phyloP scores from a whole-genome alignment of 2,329 filamentous ascomycete genomes.

The Trichoderma sp. region DNA sequence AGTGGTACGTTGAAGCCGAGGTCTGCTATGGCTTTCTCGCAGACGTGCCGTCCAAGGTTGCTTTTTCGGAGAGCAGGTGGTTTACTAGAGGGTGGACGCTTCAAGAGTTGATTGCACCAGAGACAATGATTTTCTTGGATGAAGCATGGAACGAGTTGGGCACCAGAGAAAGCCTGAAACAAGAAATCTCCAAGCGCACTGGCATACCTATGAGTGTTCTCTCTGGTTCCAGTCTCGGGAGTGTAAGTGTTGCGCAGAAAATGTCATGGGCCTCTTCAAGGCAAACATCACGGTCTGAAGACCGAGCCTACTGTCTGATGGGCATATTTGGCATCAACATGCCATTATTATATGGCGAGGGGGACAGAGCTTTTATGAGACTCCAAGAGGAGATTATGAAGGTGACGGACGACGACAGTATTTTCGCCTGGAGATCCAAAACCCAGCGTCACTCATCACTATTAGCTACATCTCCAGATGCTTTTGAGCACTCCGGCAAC shows the following conservation, averaged over 20 bases:
- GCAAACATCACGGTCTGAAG: constrained; percentile 1
- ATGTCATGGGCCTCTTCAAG: background rate
- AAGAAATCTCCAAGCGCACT: background rate
- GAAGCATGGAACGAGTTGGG: background rate
- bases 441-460: background rate
- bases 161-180: background rate
- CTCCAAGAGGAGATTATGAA: constrained; percentile 7
- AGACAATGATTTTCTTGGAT: background rate
- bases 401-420: constrained; percentile 5
- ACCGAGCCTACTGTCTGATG: constrained; percentile 10
- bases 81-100: constrained; percentile 4
- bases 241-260: background rate
- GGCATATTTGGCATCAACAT: constrained; percentile 14
- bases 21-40: background rate
- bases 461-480: constrained; percentile 5
- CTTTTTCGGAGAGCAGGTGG: background rate
- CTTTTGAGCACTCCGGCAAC: background rate
- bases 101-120: constrained; percentile 1
- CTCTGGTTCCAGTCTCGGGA: background rate
- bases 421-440: constrained; percentile 9
- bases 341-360: constrained; percentile 2
- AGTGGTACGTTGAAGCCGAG: background rate
- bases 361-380: background rate
- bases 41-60: background rate
- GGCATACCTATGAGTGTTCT: constrained; percentile 2